Conservation (phyloP, 805 yeast species). For the Nakazawaea molendinolei region DNA sequence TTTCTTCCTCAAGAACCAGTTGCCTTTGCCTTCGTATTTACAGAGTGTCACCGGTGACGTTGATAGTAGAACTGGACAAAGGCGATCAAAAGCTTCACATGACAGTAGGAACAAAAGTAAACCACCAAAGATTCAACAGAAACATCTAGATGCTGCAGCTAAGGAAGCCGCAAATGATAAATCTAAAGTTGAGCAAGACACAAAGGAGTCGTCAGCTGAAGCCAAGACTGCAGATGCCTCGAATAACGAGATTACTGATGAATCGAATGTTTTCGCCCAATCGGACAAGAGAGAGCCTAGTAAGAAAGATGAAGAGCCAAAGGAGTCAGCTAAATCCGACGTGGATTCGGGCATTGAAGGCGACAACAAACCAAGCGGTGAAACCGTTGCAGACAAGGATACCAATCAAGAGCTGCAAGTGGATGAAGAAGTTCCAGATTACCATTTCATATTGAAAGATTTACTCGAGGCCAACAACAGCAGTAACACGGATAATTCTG, state of each 20-base stretch:
- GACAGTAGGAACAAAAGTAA: conserved; percentile 2
- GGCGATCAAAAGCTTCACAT: background rate
- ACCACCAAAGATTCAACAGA: conserved; percentile 11
- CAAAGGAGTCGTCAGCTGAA: too few species aligned
- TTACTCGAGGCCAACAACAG: conserved; percentile 8
- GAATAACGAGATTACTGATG: background rate
- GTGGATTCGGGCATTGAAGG: too few species aligned
- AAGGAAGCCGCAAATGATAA: too few species aligned
- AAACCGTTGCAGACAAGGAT: conserved; percentile 15
- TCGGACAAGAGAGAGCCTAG: background rate
- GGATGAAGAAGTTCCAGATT: conserved; percentile 10
- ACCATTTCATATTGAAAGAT: conserved; percentile 11
- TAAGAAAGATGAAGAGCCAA: background rate
- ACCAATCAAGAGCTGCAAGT: background rate
- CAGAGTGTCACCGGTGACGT: conserved; percentile 83
- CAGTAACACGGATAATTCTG: background rate
- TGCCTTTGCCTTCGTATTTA: conserved; percentile 75
- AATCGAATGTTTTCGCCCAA: background rate
- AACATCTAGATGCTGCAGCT: conserved; percentile 10
- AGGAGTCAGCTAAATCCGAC: too few species aligned
- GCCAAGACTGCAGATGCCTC: background rate
- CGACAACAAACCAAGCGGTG: background rate
- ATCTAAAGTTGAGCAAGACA: too few species aligned
- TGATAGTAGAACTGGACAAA: conserved; percentile 23
- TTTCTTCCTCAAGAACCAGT: conserved; percentile 68